A percentile compares a stretch with the other conserved stretches of the same genome.
Conservation (phyloP, 129 eudicot species). For the Silybum marianum region DNA sequence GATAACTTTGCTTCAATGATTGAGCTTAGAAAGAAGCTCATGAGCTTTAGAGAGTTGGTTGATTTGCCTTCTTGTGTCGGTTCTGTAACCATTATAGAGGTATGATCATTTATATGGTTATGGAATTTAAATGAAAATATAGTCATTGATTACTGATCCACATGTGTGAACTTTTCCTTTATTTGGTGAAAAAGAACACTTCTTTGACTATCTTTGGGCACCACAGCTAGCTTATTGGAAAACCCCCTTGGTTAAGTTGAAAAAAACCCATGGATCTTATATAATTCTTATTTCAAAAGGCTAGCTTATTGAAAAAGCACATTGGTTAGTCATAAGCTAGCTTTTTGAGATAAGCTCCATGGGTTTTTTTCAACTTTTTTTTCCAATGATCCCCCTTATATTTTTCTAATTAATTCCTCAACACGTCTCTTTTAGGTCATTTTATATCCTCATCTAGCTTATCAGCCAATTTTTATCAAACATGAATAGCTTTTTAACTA, state of each 20-base stretch:
- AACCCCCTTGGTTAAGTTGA: background rate
- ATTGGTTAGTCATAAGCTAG: too few species aligned
- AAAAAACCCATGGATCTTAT: too few species aligned
- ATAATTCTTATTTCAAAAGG: background rate
- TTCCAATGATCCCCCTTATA: background rate
- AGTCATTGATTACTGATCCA: background rate
- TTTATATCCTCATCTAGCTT: background rate
- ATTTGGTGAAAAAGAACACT: background rate
- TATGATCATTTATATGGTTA: slow-evolving; percentile 23
- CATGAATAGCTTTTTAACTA: background rate
- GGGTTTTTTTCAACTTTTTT: background rate
- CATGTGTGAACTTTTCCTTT: background rate
- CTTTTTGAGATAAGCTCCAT: background rate
- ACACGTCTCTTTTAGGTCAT: background rate
- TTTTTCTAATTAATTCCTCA: background rate
- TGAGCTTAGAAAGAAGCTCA: slow-evolving; percentile 64
- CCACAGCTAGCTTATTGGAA: background rate
- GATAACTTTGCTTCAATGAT: slow-evolving; percentile 41
- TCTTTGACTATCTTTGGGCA: background rate
- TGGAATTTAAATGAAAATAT: background rate
- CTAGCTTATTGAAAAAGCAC: background rate
- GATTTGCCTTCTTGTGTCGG: slow-evolving; percentile 61
- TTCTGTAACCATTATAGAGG: slow-evolving; percentile 67
- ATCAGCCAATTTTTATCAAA: background rate
- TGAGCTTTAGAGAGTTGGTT: slow-evolving; percentile 67